Percentiles rank a stretch among this genome's conserved stretches.
These are phyloP conservation scores for Blastobotrys parvus DNA, from an alignment of 805 yeast genomes.

Conservation along the genomic window DNA sequence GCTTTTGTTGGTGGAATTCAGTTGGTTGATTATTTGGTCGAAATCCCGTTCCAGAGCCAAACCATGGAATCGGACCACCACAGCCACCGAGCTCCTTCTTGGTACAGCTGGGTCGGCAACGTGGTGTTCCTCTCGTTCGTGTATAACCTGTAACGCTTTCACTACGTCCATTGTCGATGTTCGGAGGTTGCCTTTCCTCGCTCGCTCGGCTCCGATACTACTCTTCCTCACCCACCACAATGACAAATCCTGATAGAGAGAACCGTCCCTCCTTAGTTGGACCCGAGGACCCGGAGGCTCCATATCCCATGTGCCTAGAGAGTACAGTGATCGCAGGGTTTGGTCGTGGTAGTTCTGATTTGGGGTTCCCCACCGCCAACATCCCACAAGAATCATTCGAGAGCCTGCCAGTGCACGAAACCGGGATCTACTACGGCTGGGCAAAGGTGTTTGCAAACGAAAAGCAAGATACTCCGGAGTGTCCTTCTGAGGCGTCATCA, in stretches of 20 bases:
- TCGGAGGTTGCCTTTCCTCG: not conserved
- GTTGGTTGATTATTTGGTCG: slow-evolving; percentile 1
- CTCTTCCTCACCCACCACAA: not conserved
- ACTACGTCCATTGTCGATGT: slow-evolving; percentile 5
- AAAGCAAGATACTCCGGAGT: slow-evolving; percentile 9
- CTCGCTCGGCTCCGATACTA: not conserved
- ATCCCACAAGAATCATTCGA: slow-evolving; percentile 52
- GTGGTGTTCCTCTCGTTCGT: slow-evolving; percentile 9
- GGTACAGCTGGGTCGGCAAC: slow-evolving; percentile 8
- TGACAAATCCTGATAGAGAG: slow-evolving; percentile 6
- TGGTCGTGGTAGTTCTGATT: slow-evolving; percentile 89
- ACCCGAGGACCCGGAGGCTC: slow-evolving; percentile 25
- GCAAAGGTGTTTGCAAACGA: slow-evolving; percentile 31
- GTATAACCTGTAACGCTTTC: slow-evolving; percentile 9
- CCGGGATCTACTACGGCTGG: slow-evolving; percentile 92
- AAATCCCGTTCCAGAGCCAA: not conserved
- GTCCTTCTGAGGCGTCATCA: slow-evolving; percentile 10
- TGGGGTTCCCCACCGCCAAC: slow-evolving; percentile 95
- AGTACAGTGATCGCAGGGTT: slow-evolving; percentile 65
- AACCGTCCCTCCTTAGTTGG: slow-evolving; percentile 26
- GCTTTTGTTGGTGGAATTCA: not conserved
- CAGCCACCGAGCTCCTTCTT: slow-evolving; percentile 20
- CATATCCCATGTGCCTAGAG: slow-evolving; percentile 29
- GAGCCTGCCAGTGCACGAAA: slow-evolving; percentile 26
- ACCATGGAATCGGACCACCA: slow-evolving; percentile 17